Evolutionary conservation across 768 basidiomycete species (phyloP).

Genomic region (Leccinum obscurum): DNA sequence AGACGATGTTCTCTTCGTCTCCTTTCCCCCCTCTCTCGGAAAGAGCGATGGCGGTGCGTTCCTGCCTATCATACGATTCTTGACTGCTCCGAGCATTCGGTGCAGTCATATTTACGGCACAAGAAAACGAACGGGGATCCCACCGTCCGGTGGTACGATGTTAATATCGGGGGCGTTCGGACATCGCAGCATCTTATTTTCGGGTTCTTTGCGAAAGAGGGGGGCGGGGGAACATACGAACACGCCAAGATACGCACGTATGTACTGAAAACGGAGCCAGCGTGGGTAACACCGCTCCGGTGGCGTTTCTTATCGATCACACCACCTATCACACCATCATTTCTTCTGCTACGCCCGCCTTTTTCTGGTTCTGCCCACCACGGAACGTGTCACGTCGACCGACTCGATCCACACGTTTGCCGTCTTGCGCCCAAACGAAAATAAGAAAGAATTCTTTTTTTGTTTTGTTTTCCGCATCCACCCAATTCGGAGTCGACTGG

Average conservation of each 20-base stretch:
- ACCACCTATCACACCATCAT: background rate
- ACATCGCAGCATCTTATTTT: background rate
- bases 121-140: background rate
- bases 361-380: background rate
- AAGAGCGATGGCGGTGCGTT: background rate
- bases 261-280: background rate
- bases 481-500: background rate
- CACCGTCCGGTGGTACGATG: background rate
- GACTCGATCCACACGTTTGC: slow-evolving; percentile 17
- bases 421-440: background rate
- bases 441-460: background rate
- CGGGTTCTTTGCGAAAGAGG: background rate
- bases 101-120: background rate
- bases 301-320: background rate
- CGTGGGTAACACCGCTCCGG: background rate
- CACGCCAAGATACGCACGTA: background rate
- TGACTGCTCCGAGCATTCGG: background rate
- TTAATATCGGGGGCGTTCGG: background rate
- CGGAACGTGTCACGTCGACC: slow-evolving; percentile 20
- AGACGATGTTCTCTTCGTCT: background rate
- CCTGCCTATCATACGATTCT: background rate
- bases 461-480: background rate
- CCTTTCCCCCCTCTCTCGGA: background rate
- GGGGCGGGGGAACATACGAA: background rate
- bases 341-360: slow-evolving; percentile 3